Conservation (phyloP, 306 rosid genomes). For the Quillaja saponaria region DNA sequence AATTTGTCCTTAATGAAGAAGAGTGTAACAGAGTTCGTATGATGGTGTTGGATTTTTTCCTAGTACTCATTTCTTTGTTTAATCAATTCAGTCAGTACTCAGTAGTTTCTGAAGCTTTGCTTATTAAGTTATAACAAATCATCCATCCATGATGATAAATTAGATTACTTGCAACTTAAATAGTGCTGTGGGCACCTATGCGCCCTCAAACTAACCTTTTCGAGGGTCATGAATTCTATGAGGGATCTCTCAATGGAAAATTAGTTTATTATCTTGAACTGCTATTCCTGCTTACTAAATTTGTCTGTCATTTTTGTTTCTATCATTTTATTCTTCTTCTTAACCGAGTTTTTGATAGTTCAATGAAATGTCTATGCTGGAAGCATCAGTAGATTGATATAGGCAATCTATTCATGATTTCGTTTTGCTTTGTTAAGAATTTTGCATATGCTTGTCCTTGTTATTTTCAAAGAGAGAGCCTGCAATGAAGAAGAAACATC, state of each 20-base stretch:
- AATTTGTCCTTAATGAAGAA: slow-evolving; percentile 70
- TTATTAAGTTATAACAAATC: background rate
- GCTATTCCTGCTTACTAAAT: background rate
- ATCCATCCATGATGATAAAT: background rate
- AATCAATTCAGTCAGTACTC: background rate
- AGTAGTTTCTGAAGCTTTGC: slow-evolving; percentile 3
- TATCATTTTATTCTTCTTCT: background rate
- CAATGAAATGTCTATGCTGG: slow-evolving; percentile 5
- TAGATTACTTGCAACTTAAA: background rate
- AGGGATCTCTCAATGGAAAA: background rate
- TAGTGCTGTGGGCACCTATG: background rate
- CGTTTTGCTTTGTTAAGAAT: background rate
- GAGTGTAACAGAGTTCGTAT: slow-evolving; percentile 71
- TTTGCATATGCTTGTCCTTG: slow-evolving; percentile 7
- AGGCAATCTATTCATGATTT: slow-evolving; percentile 3
- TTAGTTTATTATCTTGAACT: background rate
- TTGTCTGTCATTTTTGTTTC: background rate
- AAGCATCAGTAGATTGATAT: background rate
- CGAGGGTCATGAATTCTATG: slow-evolving; percentile 12
- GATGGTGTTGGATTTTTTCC: slow-evolving; percentile 49
- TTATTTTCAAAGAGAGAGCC: slow-evolving; percentile 41
- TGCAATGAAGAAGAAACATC: slow-evolving; percentile 69
- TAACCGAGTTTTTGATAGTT: slow-evolving; percentile 10
- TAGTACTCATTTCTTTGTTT: background rate
- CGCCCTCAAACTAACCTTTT: background rate